Evolutionary conservation across 2,329 filamentous ascomycete species (phyloP), one percentile per base, ranked within the genome.

Genomic region (Sporothrix dimorphospora): DNA sequence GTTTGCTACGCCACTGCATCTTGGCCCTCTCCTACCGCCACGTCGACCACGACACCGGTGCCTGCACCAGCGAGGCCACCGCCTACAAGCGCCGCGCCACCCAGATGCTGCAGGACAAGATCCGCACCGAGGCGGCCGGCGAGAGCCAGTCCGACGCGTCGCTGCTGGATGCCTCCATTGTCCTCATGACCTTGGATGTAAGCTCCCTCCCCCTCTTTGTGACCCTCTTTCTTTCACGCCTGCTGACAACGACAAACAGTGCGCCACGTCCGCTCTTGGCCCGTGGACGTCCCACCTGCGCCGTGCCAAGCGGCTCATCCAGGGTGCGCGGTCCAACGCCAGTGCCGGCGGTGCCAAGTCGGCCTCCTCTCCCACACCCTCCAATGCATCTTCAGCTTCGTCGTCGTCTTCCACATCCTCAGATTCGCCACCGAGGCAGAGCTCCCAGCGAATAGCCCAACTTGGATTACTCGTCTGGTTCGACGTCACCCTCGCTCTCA

Each of bases 161-260:
- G 2, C 69, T 78, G 19, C 71, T 81, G 1, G 79, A 80, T 45
- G 77, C 79, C 16, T 75, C 79, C 0, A 59, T 80, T 19, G 76
- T 81, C 6, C 69, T 81, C 6, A 78, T 80, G 72, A 80, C 79
- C 19, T 70, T 81, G 8, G 79, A 81, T 53, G 80, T 78, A 74
- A 67, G 78, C 71, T 27, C 9, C 19, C 40, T 8, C 66, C 49
- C 5, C 2, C 27, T 30, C 12, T 16, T 4, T 4, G 5, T n/a
- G 16, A 14, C n/a, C 19, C 1, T 59, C 27, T 3, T 19, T 38
- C 30, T n/a, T n/a, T n/a, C n/a, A n/a, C n/a, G n/a, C n/a, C n/a
- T n/a, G n/a, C n/a, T n/a, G n/a, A n/a, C n/a, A n/a, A n/a, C n/a
- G n/a, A n/a, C n/a, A n/a, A n/a, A n/a, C 12, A 81, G 79, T 80